Percentiles rank a stretch among this genome's conserved stretches.
Evolutionary conservation across 768 basidiomycete species (phyloP).

Genomic region (Mycena belliarum): DNA sequence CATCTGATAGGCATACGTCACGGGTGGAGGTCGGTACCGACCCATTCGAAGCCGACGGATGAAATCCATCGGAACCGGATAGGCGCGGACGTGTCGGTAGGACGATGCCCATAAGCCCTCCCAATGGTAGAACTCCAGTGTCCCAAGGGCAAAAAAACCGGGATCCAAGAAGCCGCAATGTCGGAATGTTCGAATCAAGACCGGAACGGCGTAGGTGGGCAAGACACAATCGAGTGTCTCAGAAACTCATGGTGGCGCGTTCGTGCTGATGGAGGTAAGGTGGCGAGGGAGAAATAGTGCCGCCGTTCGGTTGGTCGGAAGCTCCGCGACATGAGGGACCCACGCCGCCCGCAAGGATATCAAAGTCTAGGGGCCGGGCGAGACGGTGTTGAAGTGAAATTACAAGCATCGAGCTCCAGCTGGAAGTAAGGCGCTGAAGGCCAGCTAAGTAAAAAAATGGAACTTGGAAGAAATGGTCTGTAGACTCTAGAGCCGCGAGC

Average conservation of each 20-base stretch:
- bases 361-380: not conserved
- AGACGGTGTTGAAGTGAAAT: not conserved
- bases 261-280: not conserved
- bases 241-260: not conserved
- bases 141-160: not conserved
- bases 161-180: not conserved
- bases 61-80: not conserved
- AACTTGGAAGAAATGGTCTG: too few species aligned
- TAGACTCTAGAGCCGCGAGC: too few species aligned
- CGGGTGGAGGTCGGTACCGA: not conserved
- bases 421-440: too few species aligned
- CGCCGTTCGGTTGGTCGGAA: slow-evolving; percentile 2
- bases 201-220: not conserved
- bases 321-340: not conserved
- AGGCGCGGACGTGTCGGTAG: not conserved
- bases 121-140: not conserved
- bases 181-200: not conserved
- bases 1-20: not conserved
- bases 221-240: not conserved
- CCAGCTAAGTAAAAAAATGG: too few species aligned
- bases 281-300: not conserved
- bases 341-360: slow-evolving; percentile 3
- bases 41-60: not conserved
- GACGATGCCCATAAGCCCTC: not conserved
- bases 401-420: not conserved